A percentile compares a stretch with the other conserved stretches of the same genome.
phyloP scores from a whole-genome alignment of 2,329 filamentous ascomycete species.

The Sarocladiaceae sp. region DNA sequence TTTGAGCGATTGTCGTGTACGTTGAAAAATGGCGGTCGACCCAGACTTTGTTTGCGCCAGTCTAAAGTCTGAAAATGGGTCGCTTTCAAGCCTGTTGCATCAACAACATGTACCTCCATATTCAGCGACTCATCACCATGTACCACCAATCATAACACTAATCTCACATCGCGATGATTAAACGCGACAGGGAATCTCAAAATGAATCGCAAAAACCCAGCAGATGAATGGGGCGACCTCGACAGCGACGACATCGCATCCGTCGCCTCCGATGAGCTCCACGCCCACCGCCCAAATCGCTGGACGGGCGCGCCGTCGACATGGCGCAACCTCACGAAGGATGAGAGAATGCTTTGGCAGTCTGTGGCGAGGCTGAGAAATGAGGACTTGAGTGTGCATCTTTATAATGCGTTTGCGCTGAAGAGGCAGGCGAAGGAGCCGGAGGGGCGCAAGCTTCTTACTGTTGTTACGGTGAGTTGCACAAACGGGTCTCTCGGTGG shows the following conservation, averaged over 20 bases:
- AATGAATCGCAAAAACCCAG: neutral
- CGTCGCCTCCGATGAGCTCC: slow-evolving; percentile 42
- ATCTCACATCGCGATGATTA: neutral
- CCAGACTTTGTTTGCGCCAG: no score
- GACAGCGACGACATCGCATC: slow-evolving; percentile 44
- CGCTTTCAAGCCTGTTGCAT: neutral
- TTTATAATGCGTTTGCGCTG: slow-evolving; percentile 74
- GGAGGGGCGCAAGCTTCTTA: slow-evolving; percentile 22
- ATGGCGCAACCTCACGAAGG: slow-evolving; percentile 60
- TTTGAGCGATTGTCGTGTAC: no score
- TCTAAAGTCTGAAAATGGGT: no score
- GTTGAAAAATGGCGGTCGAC: no score
- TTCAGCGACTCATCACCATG: neutral
- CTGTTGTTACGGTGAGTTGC: slow-evolving; percentile 23
- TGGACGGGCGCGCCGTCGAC: slow-evolving; percentile 64
- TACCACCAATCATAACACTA: neutral
- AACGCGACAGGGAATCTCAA: neutral
- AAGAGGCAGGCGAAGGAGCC: slow-evolving; percentile 37
- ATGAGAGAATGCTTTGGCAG: slow-evolving; percentile 58
- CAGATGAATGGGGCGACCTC: slow-evolving; percentile 31
- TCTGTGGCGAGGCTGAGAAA: slow-evolving; percentile 61
- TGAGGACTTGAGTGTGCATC: slow-evolving; percentile 66
- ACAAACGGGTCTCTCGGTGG: neutral
- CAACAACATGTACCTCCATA: neutral
- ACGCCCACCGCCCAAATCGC: slow-evolving; percentile 59